phyloP scores from a whole-genome alignment of 1,284 basidiomycete species.

The Polyporus tsugae region DNA sequence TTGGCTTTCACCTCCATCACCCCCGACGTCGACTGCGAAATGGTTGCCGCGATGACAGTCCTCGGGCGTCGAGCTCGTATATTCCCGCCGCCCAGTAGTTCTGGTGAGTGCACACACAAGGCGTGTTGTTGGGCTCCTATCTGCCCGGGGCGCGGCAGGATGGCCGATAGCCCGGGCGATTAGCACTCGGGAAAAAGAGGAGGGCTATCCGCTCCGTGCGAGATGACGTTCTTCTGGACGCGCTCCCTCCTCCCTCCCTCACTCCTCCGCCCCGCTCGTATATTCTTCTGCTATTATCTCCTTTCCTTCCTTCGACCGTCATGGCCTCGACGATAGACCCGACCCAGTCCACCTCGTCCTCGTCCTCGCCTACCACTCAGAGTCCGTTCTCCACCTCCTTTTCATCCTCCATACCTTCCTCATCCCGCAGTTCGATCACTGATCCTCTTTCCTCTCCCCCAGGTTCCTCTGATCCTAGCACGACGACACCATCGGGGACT shows the following conservation, averaged over 20 bases:
- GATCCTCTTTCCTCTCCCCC: slow-evolving; percentile 18
- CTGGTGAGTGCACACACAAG: slow-evolving; percentile 17
- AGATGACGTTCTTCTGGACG: slow-evolving; percentile 20
- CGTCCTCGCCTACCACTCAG: slow-evolving; percentile 18
- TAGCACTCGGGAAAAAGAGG: slow-evolving; percentile 1
- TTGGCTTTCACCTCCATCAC: slow-evolving; percentile 5
- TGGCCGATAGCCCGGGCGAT: slow-evolving; percentile 18
- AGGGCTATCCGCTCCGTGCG: slow-evolving; percentile 1
- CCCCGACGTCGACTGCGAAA: background rate
- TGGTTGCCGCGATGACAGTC: background rate
- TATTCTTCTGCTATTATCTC: slow-evolving; percentile 1
- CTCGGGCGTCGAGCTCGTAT: background rate
- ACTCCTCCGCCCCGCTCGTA: background rate
- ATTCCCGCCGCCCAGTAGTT: background rate
- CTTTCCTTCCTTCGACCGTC: slow-evolving; percentile 18
- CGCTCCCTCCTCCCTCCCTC: slow-evolving; percentile 4
- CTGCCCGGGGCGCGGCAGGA: slow-evolving; percentile 8
- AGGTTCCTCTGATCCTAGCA: slow-evolving; percentile 8
- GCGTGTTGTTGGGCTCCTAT: slow-evolving; percentile 5
- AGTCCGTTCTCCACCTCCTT: slow-evolving; percentile 30
- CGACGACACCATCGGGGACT: slow-evolving; percentile 15
- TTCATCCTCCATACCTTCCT: slow-evolving; percentile 22
- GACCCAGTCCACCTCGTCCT: slow-evolving; percentile 18
- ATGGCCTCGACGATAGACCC: slow-evolving; percentile 22
- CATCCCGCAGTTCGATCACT: slow-evolving; percentile 7